A percentile compares a stretch with the other conserved stretches of the same genome.
These are phyloP conservation scores for Pleurotus tuoliensis DNA, from an alignment of 768 basidiomycete species.

Conservation along the genomic window DNA sequence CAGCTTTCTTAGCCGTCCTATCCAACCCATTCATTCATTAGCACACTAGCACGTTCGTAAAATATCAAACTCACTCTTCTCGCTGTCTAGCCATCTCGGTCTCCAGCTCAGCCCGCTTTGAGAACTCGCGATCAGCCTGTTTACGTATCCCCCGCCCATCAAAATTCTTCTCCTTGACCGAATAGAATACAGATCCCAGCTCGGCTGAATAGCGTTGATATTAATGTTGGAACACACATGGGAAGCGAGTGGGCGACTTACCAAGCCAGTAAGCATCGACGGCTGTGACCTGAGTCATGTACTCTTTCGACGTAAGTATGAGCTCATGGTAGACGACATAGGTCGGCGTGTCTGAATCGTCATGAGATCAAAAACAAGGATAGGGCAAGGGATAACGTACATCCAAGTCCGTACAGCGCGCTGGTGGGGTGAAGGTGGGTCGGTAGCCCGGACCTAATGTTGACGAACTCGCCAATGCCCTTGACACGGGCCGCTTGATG, in stretches of 20 bases:
- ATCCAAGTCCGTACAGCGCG: slow-evolving; percentile 93
- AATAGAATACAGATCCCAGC: slow-evolving; percentile 94
- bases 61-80: slow-evolving; percentile 52
- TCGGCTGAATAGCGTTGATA: slow-evolving; percentile 54
- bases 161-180: slow-evolving; percentile 97
- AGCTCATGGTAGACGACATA: slow-evolving; percentile 98
- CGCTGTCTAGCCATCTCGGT: slow-evolving; percentile 84
- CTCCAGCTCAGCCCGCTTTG: slow-evolving; percentile 87
- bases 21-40: background rate
- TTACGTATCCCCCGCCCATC: slow-evolving; percentile 79
- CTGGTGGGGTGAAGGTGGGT: slow-evolving; percentile 97
- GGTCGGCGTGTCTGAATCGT: slow-evolving; percentile 76
- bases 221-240: slow-evolving; percentile 3
- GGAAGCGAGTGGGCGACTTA: slow-evolving; percentile 27
- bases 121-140: slow-evolving; percentile 86
- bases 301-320: slow-evolving; percentile 92
- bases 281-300: slow-evolving; percentile 99
- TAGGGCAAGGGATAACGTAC: slow-evolving; percentile 40
- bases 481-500: slow-evolving; percentile 98
- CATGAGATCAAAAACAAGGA: slow-evolving; percentile 10
- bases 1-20: slow-evolving; percentile 61
- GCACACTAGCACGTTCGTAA: background rate
- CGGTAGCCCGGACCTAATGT: slow-evolving; percentile 90
- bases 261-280: slow-evolving; percentile 98
- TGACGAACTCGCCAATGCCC: slow-evolving; percentile 98